A percentile compares a stretch with the other conserved stretches of the same genome.
phyloP scores from a whole-genome alignment of 1,284 basidiomycete genomes.

The Boletus semigastroideus region DNA sequence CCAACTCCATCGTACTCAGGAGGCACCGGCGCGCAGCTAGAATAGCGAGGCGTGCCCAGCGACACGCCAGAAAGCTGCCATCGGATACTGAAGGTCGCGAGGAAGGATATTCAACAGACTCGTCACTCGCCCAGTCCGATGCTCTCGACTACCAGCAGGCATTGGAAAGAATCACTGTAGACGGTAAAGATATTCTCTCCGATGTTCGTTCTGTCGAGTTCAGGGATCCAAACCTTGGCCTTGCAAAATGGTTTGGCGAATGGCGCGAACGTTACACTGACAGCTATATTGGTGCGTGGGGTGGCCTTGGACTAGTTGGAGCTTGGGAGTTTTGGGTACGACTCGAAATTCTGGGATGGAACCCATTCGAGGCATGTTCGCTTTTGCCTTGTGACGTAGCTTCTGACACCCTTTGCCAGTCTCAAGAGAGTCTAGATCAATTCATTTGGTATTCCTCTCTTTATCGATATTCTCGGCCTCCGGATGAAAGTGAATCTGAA shows the following conservation, averaged over 20 bases:
- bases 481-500: conserved; percentile 46
- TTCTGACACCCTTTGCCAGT: conserved; percentile 15
- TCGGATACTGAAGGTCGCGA: conserved; percentile 46
- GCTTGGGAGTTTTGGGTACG: conserved; percentile 97
- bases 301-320: conserved; percentile 83
- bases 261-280: conserved; percentile 82
- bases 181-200: conserved; percentile 61
- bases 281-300: conserved; percentile 87
- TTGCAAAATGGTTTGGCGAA: conserved; percentile 69
- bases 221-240: conserved; percentile 73
- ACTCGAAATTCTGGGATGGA: conserved; percentile 85
- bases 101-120: conserved; percentile 87
- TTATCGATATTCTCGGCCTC: conserved; percentile 74
- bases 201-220: conserved; percentile 92
- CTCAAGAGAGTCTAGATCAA: conserved; percentile 68
- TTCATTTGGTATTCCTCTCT: conserved; percentile 84
- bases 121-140: conserved; percentile 65
- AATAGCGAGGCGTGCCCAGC: conserved; percentile 44
- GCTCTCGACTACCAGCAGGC: conserved; percentile 71
- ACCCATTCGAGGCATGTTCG: conserved; percentile 72
- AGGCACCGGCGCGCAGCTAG: conserved; percentile 59
- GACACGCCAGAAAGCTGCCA: conserved; percentile 31
- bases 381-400: not conserved
- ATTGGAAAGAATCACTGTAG: conserved; percentile 50
- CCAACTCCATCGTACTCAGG: conserved; percentile 46